Evolutionary conservation across 768 basidiomycete species (phyloP).

Genomic region (Auriscalpium microsporum): DNA sequence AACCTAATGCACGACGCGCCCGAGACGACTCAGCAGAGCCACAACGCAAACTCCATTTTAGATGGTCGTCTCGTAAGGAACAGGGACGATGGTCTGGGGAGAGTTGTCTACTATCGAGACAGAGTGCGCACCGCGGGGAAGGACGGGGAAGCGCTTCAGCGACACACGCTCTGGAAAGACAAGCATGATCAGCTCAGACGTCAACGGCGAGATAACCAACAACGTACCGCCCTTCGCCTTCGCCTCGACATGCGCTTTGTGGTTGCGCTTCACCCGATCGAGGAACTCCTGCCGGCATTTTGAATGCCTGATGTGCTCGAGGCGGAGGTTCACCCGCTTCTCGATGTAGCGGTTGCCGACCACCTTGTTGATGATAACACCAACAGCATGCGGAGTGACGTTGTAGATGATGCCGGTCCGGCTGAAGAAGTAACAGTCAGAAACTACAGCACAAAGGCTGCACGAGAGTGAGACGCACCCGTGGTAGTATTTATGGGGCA

Average conservation of each 20-base stretch:
- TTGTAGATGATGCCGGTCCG: slow-evolving; percentile 99
- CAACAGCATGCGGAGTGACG: slow-evolving; percentile 89
- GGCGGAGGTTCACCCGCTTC: slow-evolving; percentile 97
- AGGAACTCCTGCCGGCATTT: slow-evolving; percentile 97
- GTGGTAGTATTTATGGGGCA: slow-evolving; percentile 99
- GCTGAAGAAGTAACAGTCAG: slow-evolving; percentile 31
- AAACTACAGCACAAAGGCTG: not conserved
- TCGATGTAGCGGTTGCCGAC: slow-evolving; percentile 99
- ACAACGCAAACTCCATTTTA: slow-evolving; percentile 31
- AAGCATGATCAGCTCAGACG: not conserved
- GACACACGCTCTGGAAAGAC: slow-evolving; percentile 55
- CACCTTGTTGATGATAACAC: slow-evolving; percentile 96
- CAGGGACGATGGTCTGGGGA: slow-evolving; percentile 88
- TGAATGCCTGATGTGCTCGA: slow-evolving; percentile 94
- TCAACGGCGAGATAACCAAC: not conserved
- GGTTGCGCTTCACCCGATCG: slow-evolving; percentile 91
- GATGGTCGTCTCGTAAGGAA: slow-evolving; percentile 95
- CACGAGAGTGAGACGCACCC: slow-evolving; percentile 49
- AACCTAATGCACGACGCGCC: not conserved
- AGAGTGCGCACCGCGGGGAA: slow-evolving; percentile 71
- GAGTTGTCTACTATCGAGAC: slow-evolving; percentile 68
- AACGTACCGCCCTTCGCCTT: slow-evolving; percentile 84
- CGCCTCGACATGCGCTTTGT: slow-evolving; percentile 71
- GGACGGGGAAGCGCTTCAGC: slow-evolving; percentile 79
- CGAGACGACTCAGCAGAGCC: not conserved